These are phyloP conservation scores for Aplosporella prunicola DNA, from an alignment of 2,329 filamentous ascomycete species.

Conservation along the genomic window DNA sequence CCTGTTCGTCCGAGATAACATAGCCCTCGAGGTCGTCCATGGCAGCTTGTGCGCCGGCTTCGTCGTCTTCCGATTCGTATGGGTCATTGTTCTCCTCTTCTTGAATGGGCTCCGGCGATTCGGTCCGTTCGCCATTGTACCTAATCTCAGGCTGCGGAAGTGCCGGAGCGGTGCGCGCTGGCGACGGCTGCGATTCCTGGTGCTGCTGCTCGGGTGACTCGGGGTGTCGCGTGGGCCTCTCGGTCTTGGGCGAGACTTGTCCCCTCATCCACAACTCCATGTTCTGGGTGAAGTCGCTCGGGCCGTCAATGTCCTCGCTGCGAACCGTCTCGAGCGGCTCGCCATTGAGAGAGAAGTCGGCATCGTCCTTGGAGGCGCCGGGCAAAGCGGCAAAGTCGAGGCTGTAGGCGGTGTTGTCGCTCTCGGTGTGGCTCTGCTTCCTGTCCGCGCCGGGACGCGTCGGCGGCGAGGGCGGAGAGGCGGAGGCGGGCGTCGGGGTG, in stretches of 20 bases:
- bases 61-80: constrained; percentile 12
- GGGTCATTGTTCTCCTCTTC: constrained; percentile 11
- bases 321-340: constrained; percentile 27
- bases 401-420: constrained; percentile 19
- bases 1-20: constrained; percentile 9
- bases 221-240: constrained; percentile 2
- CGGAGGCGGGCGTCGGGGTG: no score
- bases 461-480: no score
- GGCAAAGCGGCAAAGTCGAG: constrained; percentile 30
- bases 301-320: constrained; percentile 32
- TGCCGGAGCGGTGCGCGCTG: no score
- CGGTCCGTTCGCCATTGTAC: no score
- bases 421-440: no score
- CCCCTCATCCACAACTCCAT: constrained; percentile 35
- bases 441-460: no score
- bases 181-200: constrained; percentile 1
- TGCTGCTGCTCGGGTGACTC: constrained; percentile 11
- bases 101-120: no score
- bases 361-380: constrained; percentile 24
- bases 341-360: constrained; percentile 21
- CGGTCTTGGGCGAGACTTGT: constrained; percentile 17
- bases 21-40: constrained; percentile 10
- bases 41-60: constrained; percentile 6
- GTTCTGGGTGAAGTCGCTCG: constrained; percentile 34
- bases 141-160: no score